Evolutionary conservation across 306 rosid genomes (phyloP).

Genomic region (Sindora glabra): DNA sequence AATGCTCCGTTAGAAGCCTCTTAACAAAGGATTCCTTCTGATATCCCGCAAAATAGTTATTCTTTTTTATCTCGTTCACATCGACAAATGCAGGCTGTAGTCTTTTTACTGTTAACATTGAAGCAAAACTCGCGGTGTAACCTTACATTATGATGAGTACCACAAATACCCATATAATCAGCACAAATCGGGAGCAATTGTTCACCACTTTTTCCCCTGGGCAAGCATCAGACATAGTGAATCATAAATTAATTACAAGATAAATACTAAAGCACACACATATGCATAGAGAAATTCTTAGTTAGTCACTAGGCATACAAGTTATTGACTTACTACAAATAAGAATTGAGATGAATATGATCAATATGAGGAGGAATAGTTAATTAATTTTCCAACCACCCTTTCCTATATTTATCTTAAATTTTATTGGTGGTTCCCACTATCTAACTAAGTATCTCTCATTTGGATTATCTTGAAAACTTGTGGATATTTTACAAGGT

Average conservation of each 20-base stretch:
- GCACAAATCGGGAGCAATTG: slow-evolving; percentile 21
- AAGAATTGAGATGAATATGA: too few species aligned
- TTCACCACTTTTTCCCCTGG: slow-evolving; percentile 20
- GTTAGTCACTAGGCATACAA: too few species aligned
- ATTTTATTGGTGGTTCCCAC: too few species aligned
- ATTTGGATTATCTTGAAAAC: too few species aligned
- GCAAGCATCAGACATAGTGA: not conserved
- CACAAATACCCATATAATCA: slow-evolving; percentile 29
- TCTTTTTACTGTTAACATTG: slow-evolving; percentile 17
- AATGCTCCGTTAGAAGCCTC: not conserved
- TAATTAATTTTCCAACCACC: too few species aligned
- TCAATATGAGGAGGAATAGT: too few species aligned
- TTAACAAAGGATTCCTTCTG: not conserved
- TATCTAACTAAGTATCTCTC: too few species aligned
- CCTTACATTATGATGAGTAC: slow-evolving; percentile 29
- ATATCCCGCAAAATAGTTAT: slow-evolving; percentile 19
- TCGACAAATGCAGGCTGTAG: slow-evolving; percentile 16
- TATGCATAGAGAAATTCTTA: too few species aligned
- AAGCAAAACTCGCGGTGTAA: slow-evolving; percentile 33
- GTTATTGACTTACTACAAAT: too few species aligned
- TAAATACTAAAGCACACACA: too few species aligned
- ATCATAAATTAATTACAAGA: not conserved
- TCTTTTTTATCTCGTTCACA: slow-evolving; percentile 8
- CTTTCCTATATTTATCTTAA: too few species aligned
- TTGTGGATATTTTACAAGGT: too few species aligned